Base-by-base conservation (phyloP, 495 filamentous ascomycete genomes). In the Apiosordaria backusii region DNA sequence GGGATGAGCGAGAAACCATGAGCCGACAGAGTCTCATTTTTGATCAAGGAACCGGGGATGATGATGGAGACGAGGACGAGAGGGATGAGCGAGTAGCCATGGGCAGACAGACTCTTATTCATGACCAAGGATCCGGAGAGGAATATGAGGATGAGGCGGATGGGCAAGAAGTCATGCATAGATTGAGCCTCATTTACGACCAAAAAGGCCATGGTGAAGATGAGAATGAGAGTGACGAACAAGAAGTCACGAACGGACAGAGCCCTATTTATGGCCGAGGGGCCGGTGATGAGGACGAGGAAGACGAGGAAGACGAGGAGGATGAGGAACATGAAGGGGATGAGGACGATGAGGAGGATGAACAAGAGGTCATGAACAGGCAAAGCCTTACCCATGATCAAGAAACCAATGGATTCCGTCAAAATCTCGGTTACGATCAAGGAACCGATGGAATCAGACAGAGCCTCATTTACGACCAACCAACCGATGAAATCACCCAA, bases 401-500 rank as follows among this genome's bases (percentile, higher is more conserved):
- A 45, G 35, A 2, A 15, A 15, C 10, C 10, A 15, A 45, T 45
- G 62, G 45, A 26, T 16, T n/a, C n/a, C 10, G 50, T 4, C 66
- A 74, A 21, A 15, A 58, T 18, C 64, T 61, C 7, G 61, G 29
- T 55, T 61, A 60, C 16, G 35, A 45, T 13, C 35, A 29, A 62
- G 50, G 25, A 57, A 50, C 25, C n/a, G 26, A 67, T 19, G 23
- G 57, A 64, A 4, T 61, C 57, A 13, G 59, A 71, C 21, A 70
- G 66, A 24, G 35, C 16, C 16, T 45, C 10, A 13, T 13, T 13
- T 45, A 45, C 35, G 5, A 45, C 5, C 35, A 45, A 45, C 9
- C 35, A 0, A 45, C 35, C 35, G 35, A 45, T 45, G 68, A 75
- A 16, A 61, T 74, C 63, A 70, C 76, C 15, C 77, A 78, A 27